phyloP scores from a whole-genome alignment of 768 basidiomycete species.

The Boletus eberwhitei region DNA sequence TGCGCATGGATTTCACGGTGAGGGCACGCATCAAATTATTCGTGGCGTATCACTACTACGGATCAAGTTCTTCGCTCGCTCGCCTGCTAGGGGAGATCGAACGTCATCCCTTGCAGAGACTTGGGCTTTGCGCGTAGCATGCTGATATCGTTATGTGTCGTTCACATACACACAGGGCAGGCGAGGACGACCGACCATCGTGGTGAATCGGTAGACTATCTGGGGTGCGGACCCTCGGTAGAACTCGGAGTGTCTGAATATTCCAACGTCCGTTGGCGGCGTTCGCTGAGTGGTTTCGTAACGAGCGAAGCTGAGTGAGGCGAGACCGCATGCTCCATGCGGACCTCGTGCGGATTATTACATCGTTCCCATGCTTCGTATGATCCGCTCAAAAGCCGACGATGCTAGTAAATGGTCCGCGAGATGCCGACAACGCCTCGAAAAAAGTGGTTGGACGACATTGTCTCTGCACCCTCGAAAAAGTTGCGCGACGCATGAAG shows the following conservation, averaged over 20 bases:
- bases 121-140: neutral
- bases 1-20: neutral
- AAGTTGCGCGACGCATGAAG: neutral
- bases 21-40: conserved; percentile 1
- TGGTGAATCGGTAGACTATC: neutral
- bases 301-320: neutral
- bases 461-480: neutral
- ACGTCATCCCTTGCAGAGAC: neutral
- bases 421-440: neutral
- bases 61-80: conserved; percentile 12
- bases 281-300: neutral
- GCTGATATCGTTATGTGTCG: neutral
- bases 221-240: neutral
- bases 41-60: conserved; percentile 7
- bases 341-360: conserved; percentile 1
- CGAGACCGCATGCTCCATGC: neutral
- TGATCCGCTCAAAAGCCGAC: conserved; percentile 1
- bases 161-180: neutral
- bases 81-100: conserved; percentile 8
- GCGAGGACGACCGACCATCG: neutral
- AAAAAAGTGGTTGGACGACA: neutral
- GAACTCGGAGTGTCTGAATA: neutral
- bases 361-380: neutral
- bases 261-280: neutral
- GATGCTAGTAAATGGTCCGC: neutral